Conservation (phyloP, 2,329 filamentous ascomycete species). For the Penicillium sp. region DNA sequence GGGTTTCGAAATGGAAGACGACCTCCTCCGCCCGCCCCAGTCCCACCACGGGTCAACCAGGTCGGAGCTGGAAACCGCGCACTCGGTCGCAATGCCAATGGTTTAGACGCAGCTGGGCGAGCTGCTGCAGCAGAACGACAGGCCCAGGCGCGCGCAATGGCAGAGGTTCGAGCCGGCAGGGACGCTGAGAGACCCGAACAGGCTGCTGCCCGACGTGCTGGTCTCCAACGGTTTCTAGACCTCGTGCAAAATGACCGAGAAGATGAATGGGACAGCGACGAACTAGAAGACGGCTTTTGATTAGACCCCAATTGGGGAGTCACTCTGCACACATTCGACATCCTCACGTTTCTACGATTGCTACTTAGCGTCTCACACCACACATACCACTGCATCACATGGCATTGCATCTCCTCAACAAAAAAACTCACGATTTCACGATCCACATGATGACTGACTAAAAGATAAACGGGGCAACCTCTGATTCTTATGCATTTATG, state of each 20-base stretch:
- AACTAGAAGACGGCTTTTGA: slow-evolving; percentile 52
- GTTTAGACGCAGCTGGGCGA: slow-evolving; percentile 39
- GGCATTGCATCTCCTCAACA: neutral
- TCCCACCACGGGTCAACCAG: slow-evolving; percentile 41
- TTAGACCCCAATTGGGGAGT: neutral
- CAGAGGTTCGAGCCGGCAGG: slow-evolving; percentile 35
- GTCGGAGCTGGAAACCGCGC: slow-evolving; percentile 35
- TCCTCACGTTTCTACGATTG: neutral
- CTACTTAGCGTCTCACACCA: neutral
- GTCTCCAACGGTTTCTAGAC: slow-evolving; percentile 58
- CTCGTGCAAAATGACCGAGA: slow-evolving; percentile 59
- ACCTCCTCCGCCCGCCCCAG: slow-evolving; percentile 47
- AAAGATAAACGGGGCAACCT: neutral
- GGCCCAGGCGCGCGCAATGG: slow-evolving; percentile 45
- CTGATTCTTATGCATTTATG: neutral
- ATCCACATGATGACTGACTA: neutral
- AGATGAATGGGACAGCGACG: slow-evolving; percentile 65
- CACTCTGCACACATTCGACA: neutral
- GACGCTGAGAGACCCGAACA: slow-evolving; percentile 27
- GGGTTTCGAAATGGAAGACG: slow-evolving; percentile 32
- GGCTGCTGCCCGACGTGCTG: slow-evolving; percentile 30
- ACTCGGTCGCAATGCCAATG: slow-evolving; percentile 30
- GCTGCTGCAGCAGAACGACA: slow-evolving; percentile 45
- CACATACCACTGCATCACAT: neutral
- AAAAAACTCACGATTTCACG: neutral